These are phyloP conservation scores for Globisporangium uncinulatum DNA, from an alignment of 352 stramenopile genomes.

Conservation along the genomic window DNA sequence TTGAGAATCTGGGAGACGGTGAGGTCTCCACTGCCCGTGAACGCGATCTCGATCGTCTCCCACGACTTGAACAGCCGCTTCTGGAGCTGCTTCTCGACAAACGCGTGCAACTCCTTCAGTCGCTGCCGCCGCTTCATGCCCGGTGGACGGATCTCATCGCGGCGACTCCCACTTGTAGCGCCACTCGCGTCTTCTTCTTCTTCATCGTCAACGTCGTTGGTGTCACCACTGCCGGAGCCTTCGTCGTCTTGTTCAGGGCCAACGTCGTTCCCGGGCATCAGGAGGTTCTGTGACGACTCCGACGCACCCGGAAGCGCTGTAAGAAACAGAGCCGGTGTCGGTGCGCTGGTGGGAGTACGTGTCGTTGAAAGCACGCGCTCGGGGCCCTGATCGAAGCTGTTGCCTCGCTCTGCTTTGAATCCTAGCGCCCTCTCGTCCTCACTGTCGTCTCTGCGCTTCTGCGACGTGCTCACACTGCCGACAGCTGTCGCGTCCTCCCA, in stretches of 20 bases:
- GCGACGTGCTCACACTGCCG: too few relatives aligned
- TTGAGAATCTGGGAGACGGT: slow-evolving; percentile 60
- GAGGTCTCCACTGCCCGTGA: slow-evolving; percentile 60
- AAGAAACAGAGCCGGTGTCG: slow-evolving; percentile 9
- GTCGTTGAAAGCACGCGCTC: neutral
- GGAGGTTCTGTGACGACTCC: neutral
- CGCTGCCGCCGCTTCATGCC: slow-evolving; percentile 45
- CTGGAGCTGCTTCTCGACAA: slow-evolving; percentile 59
- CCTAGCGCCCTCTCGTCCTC: too few relatives aligned
- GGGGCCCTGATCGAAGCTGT: too few relatives aligned
- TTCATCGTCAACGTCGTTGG: slow-evolving; percentile 6
- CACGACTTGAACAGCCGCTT: slow-evolving; percentile 62
- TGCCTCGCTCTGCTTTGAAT: neutral
- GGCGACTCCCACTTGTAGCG: neutral
- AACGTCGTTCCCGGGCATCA: slow-evolving; percentile 6
- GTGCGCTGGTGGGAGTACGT: neutral
- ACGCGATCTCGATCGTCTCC: slow-evolving; percentile 70
- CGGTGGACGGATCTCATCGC: slow-evolving; percentile 12
- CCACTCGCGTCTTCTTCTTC: slow-evolving; percentile 5
- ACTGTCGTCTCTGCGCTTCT: neutral
- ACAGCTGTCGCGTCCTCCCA: slow-evolving; percentile 20
- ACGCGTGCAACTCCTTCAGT: slow-evolving; percentile 56
- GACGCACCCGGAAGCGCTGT: slow-evolving; percentile 16
- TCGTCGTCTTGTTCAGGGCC: slow-evolving; percentile 17
- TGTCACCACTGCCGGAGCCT: too few relatives aligned